Percentiles rank a stretch among this genome's conserved stretches.
Conservation (phyloP, 106 monocot genomes). For the Dendrobium chrysotoxum region DNA sequence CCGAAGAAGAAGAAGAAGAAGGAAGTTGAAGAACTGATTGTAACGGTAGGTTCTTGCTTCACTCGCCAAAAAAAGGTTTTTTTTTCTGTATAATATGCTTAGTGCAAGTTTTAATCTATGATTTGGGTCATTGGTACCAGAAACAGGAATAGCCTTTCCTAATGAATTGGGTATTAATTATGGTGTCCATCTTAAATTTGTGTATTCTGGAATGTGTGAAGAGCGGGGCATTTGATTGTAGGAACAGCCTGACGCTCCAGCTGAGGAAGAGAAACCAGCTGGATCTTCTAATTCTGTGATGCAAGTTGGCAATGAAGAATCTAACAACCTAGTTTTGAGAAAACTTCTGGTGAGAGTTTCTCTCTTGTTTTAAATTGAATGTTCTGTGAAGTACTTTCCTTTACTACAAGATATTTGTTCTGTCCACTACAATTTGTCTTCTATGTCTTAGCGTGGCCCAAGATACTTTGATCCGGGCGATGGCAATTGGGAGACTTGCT, state of each 20-base stretch:
- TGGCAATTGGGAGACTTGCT: constrained; percentile 42
- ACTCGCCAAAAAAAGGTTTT: neutral
- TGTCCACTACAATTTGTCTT: neutral
- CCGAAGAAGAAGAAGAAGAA: constrained; percentile 18
- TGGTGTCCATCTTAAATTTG: neutral
- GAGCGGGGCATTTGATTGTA: neutral
- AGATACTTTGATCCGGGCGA: constrained; percentile 83
- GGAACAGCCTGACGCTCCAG: constrained; percentile 1
- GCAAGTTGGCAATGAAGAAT: constrained; percentile 20
- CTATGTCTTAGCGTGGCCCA: constrained; percentile 52
- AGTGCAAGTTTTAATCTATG: neutral
- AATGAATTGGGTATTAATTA: neutral
- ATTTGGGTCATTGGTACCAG: neutral
- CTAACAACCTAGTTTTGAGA: constrained; percentile 59
- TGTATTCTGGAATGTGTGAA: neutral
- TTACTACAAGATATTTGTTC: neutral
- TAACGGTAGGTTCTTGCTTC: constrained; percentile 10
- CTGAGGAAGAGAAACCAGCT: constrained; percentile 13
- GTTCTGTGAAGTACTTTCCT: neutral
- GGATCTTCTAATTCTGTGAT: constrained; percentile 27
- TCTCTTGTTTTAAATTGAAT: constrained; percentile 6
- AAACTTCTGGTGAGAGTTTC: constrained; percentile 81
- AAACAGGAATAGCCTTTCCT: neutral
- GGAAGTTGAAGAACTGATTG: constrained; percentile 11
- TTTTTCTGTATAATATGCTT: neutral